A percentile compares a stretch with the other conserved stretches of the same genome.
Conservation (phyloP, 164 flowering plant species). For the Magnolia officinalis region DNA sequence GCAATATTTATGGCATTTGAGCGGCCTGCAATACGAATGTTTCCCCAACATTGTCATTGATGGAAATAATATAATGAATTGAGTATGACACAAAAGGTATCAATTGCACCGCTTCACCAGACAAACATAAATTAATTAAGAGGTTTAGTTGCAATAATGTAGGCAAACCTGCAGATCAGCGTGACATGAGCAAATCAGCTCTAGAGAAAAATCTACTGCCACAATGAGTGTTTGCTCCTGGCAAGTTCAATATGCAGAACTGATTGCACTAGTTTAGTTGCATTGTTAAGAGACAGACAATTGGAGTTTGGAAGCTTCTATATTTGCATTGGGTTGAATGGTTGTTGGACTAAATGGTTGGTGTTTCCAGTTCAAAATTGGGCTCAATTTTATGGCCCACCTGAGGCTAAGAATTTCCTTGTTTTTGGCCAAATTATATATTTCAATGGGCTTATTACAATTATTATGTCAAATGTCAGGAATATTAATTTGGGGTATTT, state of each 20-base stretch:
- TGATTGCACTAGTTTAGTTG: neutral
- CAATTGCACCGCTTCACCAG: neutral
- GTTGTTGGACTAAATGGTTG: neutral
- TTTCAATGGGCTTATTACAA: too few relatives aligned
- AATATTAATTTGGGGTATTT: too few relatives aligned
- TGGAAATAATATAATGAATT: neutral
- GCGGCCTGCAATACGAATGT: slow-evolving; percentile 51
- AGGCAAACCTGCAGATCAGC: neutral
- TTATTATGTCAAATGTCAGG: too few relatives aligned
- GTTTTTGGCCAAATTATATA: too few relatives aligned
- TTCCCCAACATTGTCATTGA: slow-evolving; percentile 7
- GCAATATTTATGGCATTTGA: slow-evolving; percentile 93
- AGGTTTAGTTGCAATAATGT: neutral
- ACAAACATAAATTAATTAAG: neutral
- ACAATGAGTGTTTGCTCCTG: neutral
- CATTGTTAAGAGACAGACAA: neutral
- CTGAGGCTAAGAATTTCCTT: too few relatives aligned
- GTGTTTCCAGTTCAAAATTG: neutral
- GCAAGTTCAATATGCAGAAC: neutral
- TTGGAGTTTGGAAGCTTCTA: neutral
- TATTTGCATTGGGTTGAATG: neutral
- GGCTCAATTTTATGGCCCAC: too few relatives aligned
- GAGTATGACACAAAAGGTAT: neutral
- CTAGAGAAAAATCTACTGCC: neutral
- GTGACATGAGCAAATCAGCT: neutral